Evolutionary conservation across 2,329 filamentous ascomycete species (phyloP).

Genomic region (Pezicula neosporulosa): DNA sequence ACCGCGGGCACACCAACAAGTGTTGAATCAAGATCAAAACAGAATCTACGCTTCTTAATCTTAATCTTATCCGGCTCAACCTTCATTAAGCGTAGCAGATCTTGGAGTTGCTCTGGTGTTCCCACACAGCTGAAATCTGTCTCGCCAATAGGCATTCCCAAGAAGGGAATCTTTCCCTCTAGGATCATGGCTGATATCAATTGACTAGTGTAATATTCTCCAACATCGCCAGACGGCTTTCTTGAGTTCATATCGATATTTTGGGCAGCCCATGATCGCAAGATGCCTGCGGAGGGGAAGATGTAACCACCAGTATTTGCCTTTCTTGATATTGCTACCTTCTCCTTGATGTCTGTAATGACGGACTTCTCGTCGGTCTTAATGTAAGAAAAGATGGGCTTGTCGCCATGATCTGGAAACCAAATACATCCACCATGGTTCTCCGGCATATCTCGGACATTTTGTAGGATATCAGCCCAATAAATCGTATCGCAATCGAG

Average conservation of each 20-base stretch:
- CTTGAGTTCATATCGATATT: slow-evolving; percentile 18
- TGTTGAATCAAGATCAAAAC: slow-evolving; percentile 29
- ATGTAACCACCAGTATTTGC: slow-evolving; percentile 27
- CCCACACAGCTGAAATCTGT: slow-evolving; percentile 26
- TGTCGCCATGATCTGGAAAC: slow-evolving; percentile 25
- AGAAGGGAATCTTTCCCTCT: slow-evolving; percentile 19
- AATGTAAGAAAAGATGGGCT: slow-evolving; percentile 29
- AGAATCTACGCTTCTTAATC: slow-evolving; percentile 26
- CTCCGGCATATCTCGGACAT: slow-evolving; percentile 23
- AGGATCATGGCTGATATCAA: slow-evolving; percentile 23
- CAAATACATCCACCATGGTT: slow-evolving; percentile 25
- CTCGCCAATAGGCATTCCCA: slow-evolving; percentile 19
- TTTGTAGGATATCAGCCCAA: slow-evolving; percentile 27
- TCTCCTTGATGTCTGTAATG: slow-evolving; percentile 28
- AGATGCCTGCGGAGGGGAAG: slow-evolving; percentile 21
- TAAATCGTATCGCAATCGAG: slow-evolving; percentile 32
- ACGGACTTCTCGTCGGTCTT: slow-evolving; percentile 19
- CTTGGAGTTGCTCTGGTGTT: slow-evolving; percentile 26
- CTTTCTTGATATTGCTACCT: slow-evolving; percentile 27
- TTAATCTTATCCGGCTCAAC: slow-evolving; percentile 16
- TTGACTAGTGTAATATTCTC: slow-evolving; percentile 27
- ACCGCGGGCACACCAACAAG: slow-evolving; percentile 26
- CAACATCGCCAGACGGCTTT: slow-evolving; percentile 17
- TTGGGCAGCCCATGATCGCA: slow-evolving; percentile 21
- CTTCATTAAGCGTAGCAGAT: slow-evolving; percentile 23